Conservation (phyloP, 106 monocot genomes). For the Alisma plantagoaquatica region DNA sequence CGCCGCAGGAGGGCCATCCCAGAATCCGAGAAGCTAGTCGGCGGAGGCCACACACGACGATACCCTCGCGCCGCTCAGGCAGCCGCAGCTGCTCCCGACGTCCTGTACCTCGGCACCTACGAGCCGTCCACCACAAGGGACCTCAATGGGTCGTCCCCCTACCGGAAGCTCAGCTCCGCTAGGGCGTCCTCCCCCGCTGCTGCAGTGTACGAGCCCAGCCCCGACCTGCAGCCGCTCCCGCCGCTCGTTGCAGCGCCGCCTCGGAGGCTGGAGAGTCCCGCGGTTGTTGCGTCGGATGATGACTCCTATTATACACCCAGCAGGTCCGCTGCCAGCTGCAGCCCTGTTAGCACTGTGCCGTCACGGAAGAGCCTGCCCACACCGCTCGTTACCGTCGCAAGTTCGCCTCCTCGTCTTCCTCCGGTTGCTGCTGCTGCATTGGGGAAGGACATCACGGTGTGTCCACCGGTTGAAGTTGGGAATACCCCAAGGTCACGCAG, state of each 20-base stretch:
- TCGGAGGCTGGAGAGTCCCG: background rate
- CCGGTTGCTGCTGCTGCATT: background rate
- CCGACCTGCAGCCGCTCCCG: slow-evolving; percentile 44
- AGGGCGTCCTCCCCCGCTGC: slow-evolving; percentile 14
- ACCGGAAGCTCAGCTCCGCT: slow-evolving; percentile 18
- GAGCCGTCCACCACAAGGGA: slow-evolving; percentile 7
- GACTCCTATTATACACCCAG: slow-evolving; percentile 27
- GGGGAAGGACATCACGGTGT: slow-evolving; percentile 13
- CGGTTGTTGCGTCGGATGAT: slow-evolving; percentile 17
- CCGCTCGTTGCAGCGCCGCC: slow-evolving; percentile 6
- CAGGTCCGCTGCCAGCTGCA: slow-evolving; percentile 20
- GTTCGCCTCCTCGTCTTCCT: too few species aligned
- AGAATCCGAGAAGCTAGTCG: slow-evolving; percentile 9
- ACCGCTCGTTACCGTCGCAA: too few species aligned
- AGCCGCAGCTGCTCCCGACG: background rate
- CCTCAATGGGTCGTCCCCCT: slow-evolving; percentile 14
- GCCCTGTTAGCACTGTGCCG: slow-evolving; percentile 6
- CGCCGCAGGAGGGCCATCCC: background rate
- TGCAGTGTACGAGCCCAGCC: slow-evolving; percentile 25
- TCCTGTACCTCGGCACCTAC: slow-evolving; percentile 26
- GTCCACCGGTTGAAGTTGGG: slow-evolving; percentile 10
- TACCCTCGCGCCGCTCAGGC: background rate
- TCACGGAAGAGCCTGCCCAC: slow-evolving; percentile 23
- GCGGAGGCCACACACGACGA: background rate
- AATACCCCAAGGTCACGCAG: too few species aligned